Percentiles rank a stretch among this genome's conserved stretches.
phyloP scores from a whole-genome alignment of 2,329 filamentous ascomycete species.

The Shiraia bambusicola region DNA sequence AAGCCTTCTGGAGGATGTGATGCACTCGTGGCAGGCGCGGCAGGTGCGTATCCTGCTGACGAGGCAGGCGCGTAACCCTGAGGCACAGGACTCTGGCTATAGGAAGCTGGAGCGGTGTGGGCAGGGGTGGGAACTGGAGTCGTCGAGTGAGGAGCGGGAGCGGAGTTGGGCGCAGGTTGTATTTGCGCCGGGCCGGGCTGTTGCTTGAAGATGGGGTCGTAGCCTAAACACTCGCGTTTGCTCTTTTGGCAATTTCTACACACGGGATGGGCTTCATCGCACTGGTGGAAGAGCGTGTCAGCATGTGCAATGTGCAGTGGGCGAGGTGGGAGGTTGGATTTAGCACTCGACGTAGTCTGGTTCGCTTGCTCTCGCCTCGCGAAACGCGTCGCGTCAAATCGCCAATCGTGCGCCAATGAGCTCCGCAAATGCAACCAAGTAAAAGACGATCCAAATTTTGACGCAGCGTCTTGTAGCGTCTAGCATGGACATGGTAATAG shows the following conservation, averaged over 20 bases:
- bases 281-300: slow-evolving; percentile 58
- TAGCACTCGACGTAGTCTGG: slow-evolving; percentile 13
- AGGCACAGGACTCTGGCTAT: slow-evolving; percentile 42
- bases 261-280: slow-evolving; percentile 90
- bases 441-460: neutral
- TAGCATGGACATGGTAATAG: slow-evolving; percentile 1
- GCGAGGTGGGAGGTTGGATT: slow-evolving; percentile 40
- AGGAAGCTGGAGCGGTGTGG: slow-evolving; percentile 36
- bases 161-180: slow-evolving; percentile 64
- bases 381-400: slow-evolving; percentile 28
- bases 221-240: slow-evolving; percentile 82
- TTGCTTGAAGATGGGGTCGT: slow-evolving; percentile 84
- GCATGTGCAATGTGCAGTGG: slow-evolving; percentile 11
- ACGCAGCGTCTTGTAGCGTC: neutral
- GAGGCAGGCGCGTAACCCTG: slow-evolving; percentile 50
- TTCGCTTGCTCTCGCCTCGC: slow-evolving; percentile 35
- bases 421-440: slow-evolving; percentile 9
- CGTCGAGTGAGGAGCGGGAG: slow-evolving; percentile 38
- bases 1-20: slow-evolving; percentile 52
- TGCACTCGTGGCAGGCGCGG: slow-evolving; percentile 38
- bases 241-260: slow-evolving; percentile 91
- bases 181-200: slow-evolving; percentile 69
- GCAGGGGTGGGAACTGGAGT: slow-evolving; percentile 34
- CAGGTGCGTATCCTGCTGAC: slow-evolving; percentile 44
- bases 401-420: slow-evolving; percentile 27